Evolutionary conservation across 805 yeast species (phyloP), one percentile per base, ranked within the genome.

Genomic region (Candida vaughaniae): DNA sequence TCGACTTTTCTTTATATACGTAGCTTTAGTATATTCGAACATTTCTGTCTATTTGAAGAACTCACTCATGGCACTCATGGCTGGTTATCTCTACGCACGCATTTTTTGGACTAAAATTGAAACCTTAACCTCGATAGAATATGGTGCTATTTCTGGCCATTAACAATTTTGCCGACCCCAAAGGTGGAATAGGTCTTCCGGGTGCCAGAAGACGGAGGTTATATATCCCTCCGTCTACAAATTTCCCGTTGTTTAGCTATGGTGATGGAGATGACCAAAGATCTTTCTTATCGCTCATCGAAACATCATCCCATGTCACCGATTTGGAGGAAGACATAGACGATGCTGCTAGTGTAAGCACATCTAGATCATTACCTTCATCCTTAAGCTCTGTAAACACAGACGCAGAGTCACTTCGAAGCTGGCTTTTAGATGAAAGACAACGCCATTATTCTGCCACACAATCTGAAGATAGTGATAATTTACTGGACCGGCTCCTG

Each of bases 251-350:
- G 18, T 69, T 69, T 46, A 53, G 55, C 35, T 67, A 66, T 45
- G 74, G 74, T 5, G 64, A 53, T 3, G 73, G 68, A 2, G 71
- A 65, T 19, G 73, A 68, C 49, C 71, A 66, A 46, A 47, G 73
- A 22, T 64, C 71, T 6, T 69, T 69, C 40, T 47, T 69, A n/a
- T 65, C 71, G 11, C 47, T 60, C 14, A 62, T 63, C 20, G 70
- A 65, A 39, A 53, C 57, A 12, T 60, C 66, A 4, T 60, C 67
- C 14, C 60, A 54, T 18, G 47, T 54, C 3, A 52, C 55, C 5
- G 53, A 48, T 8, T 48, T 51, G 19, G 58, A 51, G 2, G 56
- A 52, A 19, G 61, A 54, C 12, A 52, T 52, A 11, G 62, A 69
- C 36, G 74, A 69, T 44, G 58, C 55, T 4, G 72, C 67, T 19